Percentiles rank a stretch among this genome's conserved stretches.
These are phyloP conservation scores for Metahyphopichia silvanorum DNA, from an alignment of 805 yeast genomes.

Conservation along the genomic window DNA sequence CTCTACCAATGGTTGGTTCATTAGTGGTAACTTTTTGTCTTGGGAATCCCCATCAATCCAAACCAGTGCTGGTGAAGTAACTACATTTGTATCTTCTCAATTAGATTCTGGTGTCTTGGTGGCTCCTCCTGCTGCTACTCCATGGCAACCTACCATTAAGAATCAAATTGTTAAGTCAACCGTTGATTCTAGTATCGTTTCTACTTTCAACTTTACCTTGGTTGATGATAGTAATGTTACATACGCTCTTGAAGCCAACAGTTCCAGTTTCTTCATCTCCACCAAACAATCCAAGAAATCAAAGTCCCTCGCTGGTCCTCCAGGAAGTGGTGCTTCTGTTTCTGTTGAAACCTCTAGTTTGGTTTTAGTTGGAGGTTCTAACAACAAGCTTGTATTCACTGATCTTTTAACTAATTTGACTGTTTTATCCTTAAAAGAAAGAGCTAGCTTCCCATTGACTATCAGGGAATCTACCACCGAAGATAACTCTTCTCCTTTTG, in stretches of 20 bases:
- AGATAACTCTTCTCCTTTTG: neutral
- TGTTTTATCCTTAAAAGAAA: constrained; percentile 4
- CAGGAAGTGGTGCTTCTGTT: constrained; percentile 9
- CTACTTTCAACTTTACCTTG: constrained; percentile 22
- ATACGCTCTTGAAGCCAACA: constrained; percentile 14
- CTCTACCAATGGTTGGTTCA: constrained; percentile 17
- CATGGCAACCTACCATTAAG: constrained; percentile 14
- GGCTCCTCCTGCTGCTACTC: constrained; percentile 18
- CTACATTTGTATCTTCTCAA: constrained; percentile 10
- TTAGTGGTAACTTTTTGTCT: constrained; percentile 23
- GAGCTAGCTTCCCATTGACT: constrained; percentile 10
- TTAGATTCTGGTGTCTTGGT: constrained; percentile 17
- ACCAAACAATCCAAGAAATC: constrained; percentile 5
- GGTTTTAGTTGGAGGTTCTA: constrained; percentile 6
- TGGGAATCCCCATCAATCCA: constrained; percentile 17
- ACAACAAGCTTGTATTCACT: constrained; percentile 2
- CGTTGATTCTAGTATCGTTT: constrained; percentile 10
- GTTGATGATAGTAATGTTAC: constrained; percentile 14
- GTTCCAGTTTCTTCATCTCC: constrained; percentile 8
- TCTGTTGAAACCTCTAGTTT: constrained; percentile 5
- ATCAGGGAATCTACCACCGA: constrained; percentile 4
- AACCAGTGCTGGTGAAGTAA: constrained; percentile 14
- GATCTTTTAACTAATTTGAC: constrained; percentile 6
- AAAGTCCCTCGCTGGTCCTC: constrained; percentile 8
- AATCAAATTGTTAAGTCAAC: constrained; percentile 17